Percentiles rank a stretch among this genome's conserved stretches.
Evolutionary conservation across 495 filamentous ascomycete species (phyloP).

Genomic region (Lasiosphaeriaceae sp.): DNA sequence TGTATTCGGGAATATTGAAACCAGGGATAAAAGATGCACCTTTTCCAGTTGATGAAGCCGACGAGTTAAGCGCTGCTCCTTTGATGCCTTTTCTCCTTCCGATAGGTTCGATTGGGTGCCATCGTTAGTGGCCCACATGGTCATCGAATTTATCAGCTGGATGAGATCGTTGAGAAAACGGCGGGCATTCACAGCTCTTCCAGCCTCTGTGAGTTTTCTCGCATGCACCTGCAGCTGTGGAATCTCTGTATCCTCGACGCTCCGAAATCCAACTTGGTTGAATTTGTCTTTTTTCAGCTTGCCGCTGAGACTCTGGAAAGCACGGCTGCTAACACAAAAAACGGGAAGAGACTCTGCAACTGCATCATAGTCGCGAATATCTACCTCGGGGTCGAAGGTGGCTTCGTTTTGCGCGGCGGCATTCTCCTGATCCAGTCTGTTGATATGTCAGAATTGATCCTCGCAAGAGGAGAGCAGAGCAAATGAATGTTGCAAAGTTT

Average conservation of each 20-base stretch:
- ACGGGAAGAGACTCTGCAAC: constrained; percentile 52
- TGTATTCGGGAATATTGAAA: no score
- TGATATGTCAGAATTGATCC: no score
- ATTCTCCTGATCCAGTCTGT: constrained; percentile 17
- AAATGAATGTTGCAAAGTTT: no score
- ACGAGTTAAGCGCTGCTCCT: constrained; percentile 39
- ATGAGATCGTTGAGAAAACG: constrained; percentile 42
- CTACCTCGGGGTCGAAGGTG: constrained; percentile 30
- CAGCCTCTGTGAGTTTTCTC: constrained; percentile 47
- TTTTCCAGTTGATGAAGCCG: constrained; percentile 44
- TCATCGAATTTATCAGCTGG: constrained; percentile 47
- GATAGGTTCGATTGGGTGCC: constrained; percentile 39
- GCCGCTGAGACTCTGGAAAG: constrained; percentile 52
- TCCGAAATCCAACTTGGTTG: constrained; percentile 20
- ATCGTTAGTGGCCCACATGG: constrained; percentile 48
- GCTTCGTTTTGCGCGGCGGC: constrained; percentile 13
- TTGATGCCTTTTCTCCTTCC: constrained; percentile 33
- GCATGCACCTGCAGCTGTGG: constrained; percentile 56
- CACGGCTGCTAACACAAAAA: constrained; percentile 58
- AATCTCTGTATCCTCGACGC: constrained; percentile 41
- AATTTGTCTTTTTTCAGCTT: constrained; percentile 44
- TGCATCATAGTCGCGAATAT: constrained; percentile 51
- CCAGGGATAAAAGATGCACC: neutral
- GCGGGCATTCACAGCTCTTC: neutral
- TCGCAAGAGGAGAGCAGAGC: no score